phyloP scores from a whole-genome alignment of 2,329 filamentous ascomycete genomes.

The Aspergillus amoenus region DNA sequence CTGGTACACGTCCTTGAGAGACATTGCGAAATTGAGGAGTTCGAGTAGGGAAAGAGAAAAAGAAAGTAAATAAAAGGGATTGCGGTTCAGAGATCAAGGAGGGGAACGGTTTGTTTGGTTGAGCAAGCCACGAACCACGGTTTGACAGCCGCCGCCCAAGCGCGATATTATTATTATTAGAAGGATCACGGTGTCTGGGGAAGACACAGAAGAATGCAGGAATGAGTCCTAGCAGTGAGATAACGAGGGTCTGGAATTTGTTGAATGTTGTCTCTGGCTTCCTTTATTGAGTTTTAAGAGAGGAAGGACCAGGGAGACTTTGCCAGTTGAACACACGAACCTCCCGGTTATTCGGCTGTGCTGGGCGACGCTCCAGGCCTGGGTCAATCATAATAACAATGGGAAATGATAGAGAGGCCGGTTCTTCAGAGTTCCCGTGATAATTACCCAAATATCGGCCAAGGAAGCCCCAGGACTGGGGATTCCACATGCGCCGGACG shows the following conservation, averaged over 20 bases:
- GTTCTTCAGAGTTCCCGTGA: not conserved
- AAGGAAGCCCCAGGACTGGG: constrained; percentile 10
- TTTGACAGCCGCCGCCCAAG: not conserved
- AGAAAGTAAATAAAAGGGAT: constrained; percentile 13
- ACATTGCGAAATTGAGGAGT: constrained; percentile 31
- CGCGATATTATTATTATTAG: not conserved
- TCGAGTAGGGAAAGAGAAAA: constrained; percentile 5
- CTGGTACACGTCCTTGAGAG: constrained; percentile 59
- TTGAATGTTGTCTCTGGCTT: not conserved
- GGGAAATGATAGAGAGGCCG: not conserved
- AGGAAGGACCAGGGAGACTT: constrained; percentile 1
- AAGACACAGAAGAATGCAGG: constrained; percentile 5
- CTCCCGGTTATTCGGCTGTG: constrained; percentile 5
- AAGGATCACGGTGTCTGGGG: not conserved
- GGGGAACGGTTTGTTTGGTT: constrained; percentile 5
- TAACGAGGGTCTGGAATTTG: not conserved
- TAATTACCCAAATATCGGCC: constrained; percentile 4
- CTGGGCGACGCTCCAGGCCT: not conserved
- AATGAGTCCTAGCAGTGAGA: not conserved
- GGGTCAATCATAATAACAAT: constrained; percentile 4
- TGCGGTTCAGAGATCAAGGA: constrained; percentile 12
- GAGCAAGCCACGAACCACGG: constrained; percentile 17
- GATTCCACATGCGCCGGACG: constrained; percentile 17
- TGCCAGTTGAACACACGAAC: not conserved
- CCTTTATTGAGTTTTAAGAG: not conserved